Conservation (phyloP, 1,284 basidiomycete species). For the Pascua sp. region DNA sequence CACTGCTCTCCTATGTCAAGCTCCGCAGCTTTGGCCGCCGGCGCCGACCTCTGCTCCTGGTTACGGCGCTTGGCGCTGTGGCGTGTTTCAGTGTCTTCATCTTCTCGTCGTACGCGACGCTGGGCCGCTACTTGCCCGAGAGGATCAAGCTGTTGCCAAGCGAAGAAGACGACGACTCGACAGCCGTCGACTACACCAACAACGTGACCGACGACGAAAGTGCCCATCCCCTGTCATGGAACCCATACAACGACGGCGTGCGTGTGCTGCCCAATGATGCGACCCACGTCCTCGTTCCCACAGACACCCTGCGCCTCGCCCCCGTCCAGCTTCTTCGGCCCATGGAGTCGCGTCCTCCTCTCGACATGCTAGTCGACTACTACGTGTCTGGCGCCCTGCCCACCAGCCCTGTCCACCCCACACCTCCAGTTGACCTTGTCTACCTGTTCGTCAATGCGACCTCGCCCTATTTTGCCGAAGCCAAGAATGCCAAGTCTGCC, state of each 20-base stretch:
- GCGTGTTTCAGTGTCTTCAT: neutral
- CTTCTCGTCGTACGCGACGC: neutral
- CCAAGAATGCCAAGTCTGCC: slow-evolving; percentile 18
- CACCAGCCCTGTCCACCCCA: neutral
- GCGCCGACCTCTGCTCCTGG: slow-evolving; percentile 1
- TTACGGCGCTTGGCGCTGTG: neutral
- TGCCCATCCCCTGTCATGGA: too few relatives aligned
- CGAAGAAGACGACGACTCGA: too few relatives aligned
- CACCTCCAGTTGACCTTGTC: slow-evolving; percentile 29
- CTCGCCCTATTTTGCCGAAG: slow-evolving; percentile 25
- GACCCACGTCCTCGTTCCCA: slow-evolving; percentile 21
- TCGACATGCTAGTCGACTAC: slow-evolving; percentile 16
- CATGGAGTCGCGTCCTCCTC: slow-evolving; percentile 13
- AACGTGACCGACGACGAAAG: too few relatives aligned
- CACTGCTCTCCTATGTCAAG: too few relatives aligned
- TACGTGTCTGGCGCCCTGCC: slow-evolving; percentile 18
- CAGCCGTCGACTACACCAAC: too few relatives aligned
- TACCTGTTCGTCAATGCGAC: slow-evolving; percentile 42
- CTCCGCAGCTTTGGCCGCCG: neutral
- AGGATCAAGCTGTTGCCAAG: too few relatives aligned
- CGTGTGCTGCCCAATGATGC: slow-evolving; percentile 6
- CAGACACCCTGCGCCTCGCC: neutral
- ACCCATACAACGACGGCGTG: neutral
- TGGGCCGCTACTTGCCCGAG: neutral
- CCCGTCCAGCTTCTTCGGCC: slow-evolving; percentile 14